Evolutionary conservation across 805 yeast species (phyloP), one percentile per base, ranked within the genome.

Genomic region (Wickerhamiella australiensis): DNA sequence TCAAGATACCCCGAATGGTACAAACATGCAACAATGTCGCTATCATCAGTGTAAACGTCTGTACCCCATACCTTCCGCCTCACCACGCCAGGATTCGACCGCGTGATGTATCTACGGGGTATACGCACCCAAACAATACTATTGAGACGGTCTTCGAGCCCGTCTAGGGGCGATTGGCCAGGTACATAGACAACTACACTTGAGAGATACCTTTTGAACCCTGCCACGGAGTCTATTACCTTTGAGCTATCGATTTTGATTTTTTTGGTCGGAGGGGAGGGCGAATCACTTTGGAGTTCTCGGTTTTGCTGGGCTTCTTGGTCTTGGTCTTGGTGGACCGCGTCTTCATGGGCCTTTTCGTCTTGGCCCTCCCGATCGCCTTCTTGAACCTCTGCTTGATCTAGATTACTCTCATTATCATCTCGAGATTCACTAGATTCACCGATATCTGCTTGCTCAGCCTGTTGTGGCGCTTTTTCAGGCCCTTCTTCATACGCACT

Each of bases 1-100:
- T 38, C 63, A 50, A 80, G 70, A 42, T 80, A 65, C 0, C 96
- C 96, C 53, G 79, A 68, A 58, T 92, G 97, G 54, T 77, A 74
- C 47, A 90, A 66, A 0, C 80, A 82, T 4, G 84, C 71, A 33
- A 90, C 71, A 1, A 88, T 68, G 63, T 90, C 95, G 0, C 95
- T 82, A 63, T 90, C 98, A 64, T 92, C 97, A 0, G 96, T 85
- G 64, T 90, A 92, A 0, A 92, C 70, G 41, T 88, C 95, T 1
- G 88, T 76, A 1, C 98, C 98, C 97, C 97, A 90, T 1, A 87
- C 73, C 46, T 78, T 67, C 26, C 81, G 76, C 31, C 57, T 59
- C 26, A 67, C 69, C 6, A 55, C 50, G 46, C 68, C 69, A 33
- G 65, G 58, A 38, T 69, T 65, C 29, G 20, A 27, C 6, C 65